Evolutionary conservation across 768 basidiomycete genomes (phyloP).

Genomic region (Tephrocybe sp.): DNA sequence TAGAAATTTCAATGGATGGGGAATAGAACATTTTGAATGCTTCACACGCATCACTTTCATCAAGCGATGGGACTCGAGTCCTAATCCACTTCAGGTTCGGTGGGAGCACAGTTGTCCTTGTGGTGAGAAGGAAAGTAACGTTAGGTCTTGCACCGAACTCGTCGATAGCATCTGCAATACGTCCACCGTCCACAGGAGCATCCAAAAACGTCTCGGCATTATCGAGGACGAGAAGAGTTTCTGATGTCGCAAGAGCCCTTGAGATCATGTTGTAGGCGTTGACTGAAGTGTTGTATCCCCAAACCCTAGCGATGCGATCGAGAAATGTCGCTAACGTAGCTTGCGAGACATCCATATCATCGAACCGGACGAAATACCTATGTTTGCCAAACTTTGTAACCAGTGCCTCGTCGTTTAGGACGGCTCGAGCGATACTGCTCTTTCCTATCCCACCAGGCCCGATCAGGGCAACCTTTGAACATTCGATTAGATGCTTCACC

Average conservation of each 20-base stretch:
- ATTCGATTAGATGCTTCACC: too few relatives aligned
- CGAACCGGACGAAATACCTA: background rate
- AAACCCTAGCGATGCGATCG: background rate
- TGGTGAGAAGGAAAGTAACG: conserved; percentile 11
- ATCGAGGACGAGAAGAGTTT: background rate
- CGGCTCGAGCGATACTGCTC: background rate
- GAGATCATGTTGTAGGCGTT: background rate
- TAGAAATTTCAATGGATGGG: background rate
- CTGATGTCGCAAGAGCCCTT: background rate
- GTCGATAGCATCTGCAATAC: conserved; percentile 9
- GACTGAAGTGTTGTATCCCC: background rate
- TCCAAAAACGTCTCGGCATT: background rate
- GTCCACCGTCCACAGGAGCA: conserved; percentile 6
- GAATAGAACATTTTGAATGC: conserved; percentile 7
- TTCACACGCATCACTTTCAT: conserved; percentile 3
- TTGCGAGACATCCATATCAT: background rate
- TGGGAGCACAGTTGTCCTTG: background rate
- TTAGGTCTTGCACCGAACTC: conserved; percentile 4
- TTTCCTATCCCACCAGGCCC: conserved; percentile 2
- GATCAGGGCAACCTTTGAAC: conserved; percentile 1
- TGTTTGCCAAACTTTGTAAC: background rate
- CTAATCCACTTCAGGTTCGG: conserved; percentile 5
- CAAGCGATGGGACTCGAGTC: conserved; percentile 2
- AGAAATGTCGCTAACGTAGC: background rate
- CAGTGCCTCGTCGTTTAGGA: background rate